Evolutionary conservation across 2,329 filamentous ascomycete genomes (phyloP).

Genomic region (Ophiostoma ulmi): DNA sequence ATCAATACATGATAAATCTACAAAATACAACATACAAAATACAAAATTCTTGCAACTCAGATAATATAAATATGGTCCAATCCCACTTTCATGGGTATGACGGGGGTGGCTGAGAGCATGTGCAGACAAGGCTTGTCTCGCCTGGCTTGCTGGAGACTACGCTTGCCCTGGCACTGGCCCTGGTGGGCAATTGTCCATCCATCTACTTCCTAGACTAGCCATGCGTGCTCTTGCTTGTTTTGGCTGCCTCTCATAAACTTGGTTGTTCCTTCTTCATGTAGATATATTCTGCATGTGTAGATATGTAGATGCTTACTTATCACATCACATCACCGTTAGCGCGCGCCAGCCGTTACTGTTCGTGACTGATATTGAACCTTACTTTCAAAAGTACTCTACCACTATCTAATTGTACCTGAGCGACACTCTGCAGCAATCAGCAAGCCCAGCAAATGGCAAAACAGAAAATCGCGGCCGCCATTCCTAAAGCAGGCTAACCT

Average conservation of each 20-base stretch:
- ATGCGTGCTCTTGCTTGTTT: constrained; percentile 7
- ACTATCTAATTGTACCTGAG: not conserved
- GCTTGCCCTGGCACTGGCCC: no score
- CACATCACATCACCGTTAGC: not conserved
- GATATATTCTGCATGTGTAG: not conserved
- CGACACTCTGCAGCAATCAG: not conserved
- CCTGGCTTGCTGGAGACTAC: not conserved
- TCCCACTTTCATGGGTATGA: constrained; percentile 5
- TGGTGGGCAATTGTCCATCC: not conserved
- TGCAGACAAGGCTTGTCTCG: constrained; percentile 3
- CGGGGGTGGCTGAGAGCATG: constrained; percentile 7
- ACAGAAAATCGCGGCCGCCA: constrained; percentile 20
- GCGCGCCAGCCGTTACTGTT: not conserved
- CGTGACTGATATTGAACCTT: not conserved
- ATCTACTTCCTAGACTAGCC: not conserved
- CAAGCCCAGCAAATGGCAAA: not conserved
- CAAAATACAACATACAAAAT: no score
- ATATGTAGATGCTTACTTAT: not conserved
- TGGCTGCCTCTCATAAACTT: not conserved
- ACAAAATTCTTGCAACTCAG: no score
- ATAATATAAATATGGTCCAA: not conserved
- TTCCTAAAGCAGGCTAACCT: constrained; percentile 21
- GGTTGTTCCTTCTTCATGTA: not conserved
- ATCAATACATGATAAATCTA: not conserved
- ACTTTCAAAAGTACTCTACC: not conserved